Evolutionary conservation across 345 rosid species (phyloP), one percentile per base, ranked within the genome.

Genomic region (Noccaea bulbosa): DNA sequence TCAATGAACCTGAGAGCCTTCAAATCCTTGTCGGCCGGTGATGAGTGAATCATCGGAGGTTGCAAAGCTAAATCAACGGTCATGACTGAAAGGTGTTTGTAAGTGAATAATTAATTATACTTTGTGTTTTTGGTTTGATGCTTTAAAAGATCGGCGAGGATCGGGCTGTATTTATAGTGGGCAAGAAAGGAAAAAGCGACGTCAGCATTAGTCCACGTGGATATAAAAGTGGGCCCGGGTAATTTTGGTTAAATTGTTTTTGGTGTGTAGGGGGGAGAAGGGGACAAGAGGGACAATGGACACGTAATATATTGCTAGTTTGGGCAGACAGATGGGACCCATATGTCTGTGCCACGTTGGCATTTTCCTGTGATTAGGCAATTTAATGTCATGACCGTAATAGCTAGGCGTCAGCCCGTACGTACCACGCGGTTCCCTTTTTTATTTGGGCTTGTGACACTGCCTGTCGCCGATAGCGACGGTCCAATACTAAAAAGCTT

Each of bases 1-100:
- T 85, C 96, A 1, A 89, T 83, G 81, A 89, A 84, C 39, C 58
- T 76, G 8, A 87, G 84, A 58, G 90, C 87, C 63, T 80, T 84
- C 14, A 78, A 83, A 15, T 89, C 87, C 38, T 79, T 84, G 33
- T 83, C 84, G 60, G 80, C 37, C 35, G 83, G 80, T 59, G 78
- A 77, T 59, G 78, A 77, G 51, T 41, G 58, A 9, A 69, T 54
- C 30, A 82, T 76, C 4, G 85, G 75, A 7, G 91, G 70, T 10
- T 69, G 78, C 11, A 83, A 73, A 76, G 70, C 65, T 8, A 83
- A 61, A 53, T 81, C 89, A 57, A 84, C 83, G 32, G 84, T 85
- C 94, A 88, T 84, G 68, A 27, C 63, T 55, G 24, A 39, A 57
- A 57, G n/a, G 34, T 40, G 7, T 47, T 9, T 44, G 45, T 12